These are phyloP conservation scores for Zea luxurians DNA, from an alignment of 176 grass and related monocot species.

Conservation along the genomic window DNA sequence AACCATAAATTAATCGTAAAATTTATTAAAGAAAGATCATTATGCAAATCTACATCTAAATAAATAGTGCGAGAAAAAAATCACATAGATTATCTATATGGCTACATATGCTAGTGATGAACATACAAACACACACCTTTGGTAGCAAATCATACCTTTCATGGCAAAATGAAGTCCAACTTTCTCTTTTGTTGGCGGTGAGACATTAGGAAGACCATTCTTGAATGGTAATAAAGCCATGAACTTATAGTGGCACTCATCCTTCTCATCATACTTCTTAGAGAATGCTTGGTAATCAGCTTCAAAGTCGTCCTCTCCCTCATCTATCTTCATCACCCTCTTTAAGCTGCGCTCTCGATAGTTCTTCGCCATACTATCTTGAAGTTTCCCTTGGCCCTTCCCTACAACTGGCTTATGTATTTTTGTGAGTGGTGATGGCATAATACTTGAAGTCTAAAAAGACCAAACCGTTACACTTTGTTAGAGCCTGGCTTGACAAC, in stretches of 20 bases:
- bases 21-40: not conserved
- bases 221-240: not conserved
- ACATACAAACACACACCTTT: not conserved
- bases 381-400: not conserved
- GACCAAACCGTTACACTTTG: not conserved
- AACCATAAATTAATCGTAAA: not conserved
- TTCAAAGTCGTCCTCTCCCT: conserved; percentile 34
- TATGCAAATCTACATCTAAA: not conserved
- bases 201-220: not conserved
- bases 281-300: conserved; percentile 40
- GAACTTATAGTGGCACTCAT: conserved; percentile 24
- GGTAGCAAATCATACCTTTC: not conserved
- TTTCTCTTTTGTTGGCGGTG: not conserved
- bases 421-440: not conserved
- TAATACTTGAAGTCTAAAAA: not conserved
- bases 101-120: not conserved
- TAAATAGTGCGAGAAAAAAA: not conserved
- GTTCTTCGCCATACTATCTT: not conserved
- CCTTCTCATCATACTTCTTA: not conserved
- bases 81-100: not conserved
- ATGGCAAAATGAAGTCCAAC: not conserved
- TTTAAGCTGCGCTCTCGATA: not conserved
- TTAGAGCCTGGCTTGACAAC: not conserved
- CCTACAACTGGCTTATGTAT: not conserved
- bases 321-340: not conserved